phyloP scores from a whole-genome alignment of 805 yeast species.

The Metschnikowia proteae region DNA sequence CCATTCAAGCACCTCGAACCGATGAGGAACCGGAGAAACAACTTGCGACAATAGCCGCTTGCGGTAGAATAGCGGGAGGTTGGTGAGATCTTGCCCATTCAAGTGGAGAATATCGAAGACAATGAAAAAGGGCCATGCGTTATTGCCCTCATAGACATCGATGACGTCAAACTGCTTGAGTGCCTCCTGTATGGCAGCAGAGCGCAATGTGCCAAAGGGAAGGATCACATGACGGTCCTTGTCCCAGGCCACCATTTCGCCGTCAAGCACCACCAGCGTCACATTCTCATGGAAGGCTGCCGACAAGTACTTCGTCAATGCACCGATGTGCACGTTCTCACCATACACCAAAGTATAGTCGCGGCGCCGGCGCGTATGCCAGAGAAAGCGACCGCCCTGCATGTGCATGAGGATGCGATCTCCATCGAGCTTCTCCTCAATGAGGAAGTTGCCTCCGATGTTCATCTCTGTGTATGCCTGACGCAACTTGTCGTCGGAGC shows the following conservation, averaged over 20 bases:
- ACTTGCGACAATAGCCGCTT: conserved; percentile 48
- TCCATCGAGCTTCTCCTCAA: conserved; percentile 94
- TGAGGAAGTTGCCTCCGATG: conserved; percentile 43
- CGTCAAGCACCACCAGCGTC: conserved; percentile 59
- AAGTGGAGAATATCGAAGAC: conserved; percentile 71
- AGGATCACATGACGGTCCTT: conserved; percentile 49
- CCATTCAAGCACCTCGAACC: conserved; percentile 48
- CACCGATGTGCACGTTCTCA: conserved; percentile 42
- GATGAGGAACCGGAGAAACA: conserved; percentile 41
- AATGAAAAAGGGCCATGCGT: conserved; percentile 51
- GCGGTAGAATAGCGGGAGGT: conserved; percentile 51
- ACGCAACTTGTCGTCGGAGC: conserved; percentile 16
- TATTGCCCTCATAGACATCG: conserved; percentile 24
- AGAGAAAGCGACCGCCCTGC: conserved; percentile 36
- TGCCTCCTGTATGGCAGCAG: conserved; percentile 57
- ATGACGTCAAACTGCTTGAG: conserved; percentile 31
- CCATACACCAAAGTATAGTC: conserved; percentile 77
- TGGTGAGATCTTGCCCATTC: conserved; percentile 62
- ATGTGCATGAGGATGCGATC: conserved; percentile 82
- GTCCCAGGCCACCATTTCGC: conserved; percentile 92
- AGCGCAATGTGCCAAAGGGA: conserved; percentile 79
- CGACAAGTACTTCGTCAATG: conserved; percentile 50
- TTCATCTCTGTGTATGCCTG: conserved; percentile 14
- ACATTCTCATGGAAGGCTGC: conserved; percentile 39
- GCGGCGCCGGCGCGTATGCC: conserved; percentile 62